These are phyloP conservation scores for Echites panduratus DNA, from an alignment of 257 asterid species.

Conservation along the genomic window DNA sequence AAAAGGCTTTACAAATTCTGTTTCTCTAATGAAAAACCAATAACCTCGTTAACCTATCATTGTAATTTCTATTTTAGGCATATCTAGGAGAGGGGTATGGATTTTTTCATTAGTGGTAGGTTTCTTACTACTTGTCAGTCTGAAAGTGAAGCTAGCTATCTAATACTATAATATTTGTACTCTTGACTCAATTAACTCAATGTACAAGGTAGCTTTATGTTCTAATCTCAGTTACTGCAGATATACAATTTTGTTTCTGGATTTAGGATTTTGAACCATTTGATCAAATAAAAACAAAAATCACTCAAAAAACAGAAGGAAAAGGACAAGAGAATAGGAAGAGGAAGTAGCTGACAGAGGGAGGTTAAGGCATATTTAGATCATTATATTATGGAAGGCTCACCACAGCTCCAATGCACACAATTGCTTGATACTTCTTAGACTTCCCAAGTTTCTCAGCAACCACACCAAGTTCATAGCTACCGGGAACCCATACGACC, in stretches of 20 bases:
- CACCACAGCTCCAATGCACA: constrained; percentile 98
- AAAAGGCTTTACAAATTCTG: neutral
- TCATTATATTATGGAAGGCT: constrained; percentile 20
- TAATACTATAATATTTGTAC: neutral
- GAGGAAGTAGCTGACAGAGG: neutral
- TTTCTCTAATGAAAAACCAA: neutral
- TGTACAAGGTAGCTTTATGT: neutral
- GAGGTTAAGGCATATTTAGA: constrained; percentile 2
- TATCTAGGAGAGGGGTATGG: too few relatives aligned
- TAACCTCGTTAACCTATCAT: neutral
- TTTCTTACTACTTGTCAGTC: neutral
- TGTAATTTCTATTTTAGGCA: neutral
- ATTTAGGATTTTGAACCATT: neutral
- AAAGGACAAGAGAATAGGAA: neutral
- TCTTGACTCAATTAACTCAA: neutral
- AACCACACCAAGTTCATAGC: constrained; percentile 77
- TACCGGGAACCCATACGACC: constrained; percentile 98
- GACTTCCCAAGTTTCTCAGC: constrained; percentile 88
- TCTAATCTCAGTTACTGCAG: neutral
- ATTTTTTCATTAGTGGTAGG: neutral
- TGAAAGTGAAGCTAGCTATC: neutral
- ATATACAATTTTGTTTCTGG: neutral
- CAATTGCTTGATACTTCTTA: constrained; percentile 60
- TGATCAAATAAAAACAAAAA: too few relatives aligned
- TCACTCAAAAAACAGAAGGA: neutral